Conservation (phyloP, 805 yeast genomes). For the Ogataea angusta region DNA sequence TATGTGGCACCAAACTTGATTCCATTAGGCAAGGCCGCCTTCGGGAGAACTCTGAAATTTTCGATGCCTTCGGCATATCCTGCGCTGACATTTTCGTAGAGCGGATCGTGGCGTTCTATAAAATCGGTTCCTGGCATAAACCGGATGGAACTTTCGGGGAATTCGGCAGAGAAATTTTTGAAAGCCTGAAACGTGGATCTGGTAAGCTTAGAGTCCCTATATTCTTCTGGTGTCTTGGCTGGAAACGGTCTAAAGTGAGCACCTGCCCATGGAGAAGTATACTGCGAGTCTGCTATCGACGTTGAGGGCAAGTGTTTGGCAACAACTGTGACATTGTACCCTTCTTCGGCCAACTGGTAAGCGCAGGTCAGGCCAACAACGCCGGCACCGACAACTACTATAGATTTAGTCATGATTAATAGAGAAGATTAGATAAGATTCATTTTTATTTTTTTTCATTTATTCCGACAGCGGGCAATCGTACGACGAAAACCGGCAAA, state of each 20-base stretch:
- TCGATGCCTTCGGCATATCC: conserved; percentile 42
- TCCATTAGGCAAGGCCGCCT: conserved; percentile 35
- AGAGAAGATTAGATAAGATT: neutral
- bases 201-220: conserved; percentile 44
- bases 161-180: conserved; percentile 34
- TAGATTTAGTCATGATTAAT: conserved; percentile 6
- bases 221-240: conserved; percentile 38
- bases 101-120: conserved; percentile 44
- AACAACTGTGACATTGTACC: conserved; percentile 36
- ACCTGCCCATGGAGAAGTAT: conserved; percentile 77
- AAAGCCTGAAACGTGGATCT: conserved; percentile 47
- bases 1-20: conserved; percentile 48
- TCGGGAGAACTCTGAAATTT: conserved; percentile 31
- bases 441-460: neutral
- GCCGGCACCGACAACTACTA: conserved; percentile 55
- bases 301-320: conserved; percentile 42
- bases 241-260: conserved; percentile 75
- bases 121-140: conserved; percentile 58
- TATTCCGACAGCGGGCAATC: no score
- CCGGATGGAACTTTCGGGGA: conserved; percentile 50
- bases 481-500: no score
- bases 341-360: conserved; percentile 38
- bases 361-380: conserved; percentile 59
- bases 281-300: conserved; percentile 20
- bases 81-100: conserved; percentile 32